Conservation (phyloP, 805 yeast genomes). For the Blastobotrys terrestris region DNA sequence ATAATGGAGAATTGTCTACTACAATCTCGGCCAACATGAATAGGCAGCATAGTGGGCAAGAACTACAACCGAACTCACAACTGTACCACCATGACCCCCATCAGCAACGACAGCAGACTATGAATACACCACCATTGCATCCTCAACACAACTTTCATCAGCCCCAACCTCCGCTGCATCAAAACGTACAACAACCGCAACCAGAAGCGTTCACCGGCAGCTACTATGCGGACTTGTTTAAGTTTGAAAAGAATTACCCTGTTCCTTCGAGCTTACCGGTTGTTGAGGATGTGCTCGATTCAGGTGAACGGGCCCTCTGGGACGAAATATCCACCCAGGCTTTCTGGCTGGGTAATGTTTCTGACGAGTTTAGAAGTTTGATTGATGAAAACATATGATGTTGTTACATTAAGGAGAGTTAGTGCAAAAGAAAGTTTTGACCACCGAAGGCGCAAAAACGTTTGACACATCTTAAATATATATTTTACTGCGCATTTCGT, state of each 20-base stretch:
- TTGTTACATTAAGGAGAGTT: background rate
- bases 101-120: background rate
- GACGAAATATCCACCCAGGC: slow-evolving; percentile 16
- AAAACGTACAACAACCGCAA: background rate
- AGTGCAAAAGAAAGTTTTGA: background rate
- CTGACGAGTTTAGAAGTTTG: slow-evolving; percentile 15
- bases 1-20: slow-evolving; percentile 1
- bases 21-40: background rate
- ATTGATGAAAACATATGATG: slow-evolving; percentile 1
- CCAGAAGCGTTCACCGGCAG: background rate
- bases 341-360: slow-evolving; percentile 16
- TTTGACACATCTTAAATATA: background rate
- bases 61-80: background rate
- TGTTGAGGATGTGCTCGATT: background rate
- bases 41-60: too few species aligned
- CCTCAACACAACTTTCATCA: background rate
- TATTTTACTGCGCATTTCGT: background rate
- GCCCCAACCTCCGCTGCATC: background rate
- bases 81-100: background rate
- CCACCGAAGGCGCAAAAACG: background rate
- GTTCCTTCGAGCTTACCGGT: background rate
- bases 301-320: slow-evolving; percentile 15
- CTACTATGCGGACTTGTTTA: background rate
- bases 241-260: background rate
- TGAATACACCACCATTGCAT: background rate